These are phyloP conservation scores for Ceratocystis eucalypticola DNA, from an alignment of 2,329 filamentous ascomycete genomes.

Conservation along the genomic window DNA sequence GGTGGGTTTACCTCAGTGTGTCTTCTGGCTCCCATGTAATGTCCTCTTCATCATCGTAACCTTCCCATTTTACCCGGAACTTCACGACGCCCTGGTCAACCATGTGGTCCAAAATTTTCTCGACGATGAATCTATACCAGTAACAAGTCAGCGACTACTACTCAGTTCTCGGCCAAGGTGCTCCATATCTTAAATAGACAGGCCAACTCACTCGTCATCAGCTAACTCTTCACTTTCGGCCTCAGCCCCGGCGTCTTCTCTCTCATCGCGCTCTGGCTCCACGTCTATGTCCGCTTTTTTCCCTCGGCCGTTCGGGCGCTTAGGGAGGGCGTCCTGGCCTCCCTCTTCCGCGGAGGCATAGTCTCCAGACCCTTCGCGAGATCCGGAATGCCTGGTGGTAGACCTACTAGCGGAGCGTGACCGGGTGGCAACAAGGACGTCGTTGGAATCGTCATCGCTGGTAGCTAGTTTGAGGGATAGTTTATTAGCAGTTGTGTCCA, in stretches of 20 bases:
- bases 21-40: constrained; percentile 68
- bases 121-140: constrained; percentile 51
- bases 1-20: constrained; percentile 43
- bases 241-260: constrained; percentile 23
- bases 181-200: background rate
- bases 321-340: background rate
- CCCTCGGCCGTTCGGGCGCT: background rate
- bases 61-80: constrained; percentile 71
- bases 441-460: constrained; percentile 13
- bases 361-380: background rate
- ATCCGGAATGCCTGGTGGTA: background rate
- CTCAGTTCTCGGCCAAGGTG: background rate
- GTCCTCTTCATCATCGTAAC: constrained; percentile 56
- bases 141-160: background rate
- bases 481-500: background rate
- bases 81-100: constrained; percentile 41
- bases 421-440: constrained; percentile 1
- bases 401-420: background rate
- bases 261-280: constrained; percentile 22
- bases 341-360: background rate
- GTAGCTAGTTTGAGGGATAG: background rate
- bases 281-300: background rate
- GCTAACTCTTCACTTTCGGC: constrained; percentile 29
- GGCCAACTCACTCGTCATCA: constrained; percentile 32
- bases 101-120: constrained; percentile 56